Conservation (phyloP, 306 rosid genomes). For the Quercus wislizeni region DNA sequence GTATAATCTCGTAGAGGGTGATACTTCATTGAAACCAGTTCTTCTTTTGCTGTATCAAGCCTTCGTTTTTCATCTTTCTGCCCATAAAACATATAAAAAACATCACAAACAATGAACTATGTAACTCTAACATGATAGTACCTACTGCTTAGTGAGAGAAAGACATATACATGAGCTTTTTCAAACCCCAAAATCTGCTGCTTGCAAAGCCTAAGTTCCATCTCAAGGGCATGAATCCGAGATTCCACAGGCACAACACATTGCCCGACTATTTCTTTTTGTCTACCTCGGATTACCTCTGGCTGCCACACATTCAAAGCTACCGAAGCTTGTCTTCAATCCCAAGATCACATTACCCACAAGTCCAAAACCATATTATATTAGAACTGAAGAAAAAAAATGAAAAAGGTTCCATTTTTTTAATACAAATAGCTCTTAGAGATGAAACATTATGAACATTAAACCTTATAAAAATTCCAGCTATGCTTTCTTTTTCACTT, state of each 20-base stretch:
- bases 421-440: too few species aligned
- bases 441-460: too few species aligned
- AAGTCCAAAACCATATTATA: not conserved
- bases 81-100: not conserved
- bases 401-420: too few species aligned
- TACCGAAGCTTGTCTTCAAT: slow-evolving; percentile 64
- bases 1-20: slow-evolving; percentile 53
- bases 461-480: too few species aligned
- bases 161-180: slow-evolving; percentile 61
- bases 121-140: not conserved
- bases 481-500: too few species aligned
- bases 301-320: slow-evolving; percentile 96
- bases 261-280: slow-evolving; percentile 55
- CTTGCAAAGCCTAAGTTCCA: slow-evolving; percentile 63
- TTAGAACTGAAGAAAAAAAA: not conserved
- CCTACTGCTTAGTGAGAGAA: slow-evolving; percentile 16
- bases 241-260: slow-evolving; percentile 53
- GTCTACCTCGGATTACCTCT: slow-evolving; percentile 51
- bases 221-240: slow-evolving; percentile 45
- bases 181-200: slow-evolving; percentile 51
- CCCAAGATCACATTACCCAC: slow-evolving; percentile 17
- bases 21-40: slow-evolving; percentile 57
- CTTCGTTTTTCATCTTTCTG: slow-evolving; percentile 65
- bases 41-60: slow-evolving; percentile 55
- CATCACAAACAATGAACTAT: not conserved